Percentiles rank a stretch among this genome's conserved stretches.
phyloP scores from a whole-genome alignment of 306 rosid genomes.

The Ziziphus jujuba region DNA sequence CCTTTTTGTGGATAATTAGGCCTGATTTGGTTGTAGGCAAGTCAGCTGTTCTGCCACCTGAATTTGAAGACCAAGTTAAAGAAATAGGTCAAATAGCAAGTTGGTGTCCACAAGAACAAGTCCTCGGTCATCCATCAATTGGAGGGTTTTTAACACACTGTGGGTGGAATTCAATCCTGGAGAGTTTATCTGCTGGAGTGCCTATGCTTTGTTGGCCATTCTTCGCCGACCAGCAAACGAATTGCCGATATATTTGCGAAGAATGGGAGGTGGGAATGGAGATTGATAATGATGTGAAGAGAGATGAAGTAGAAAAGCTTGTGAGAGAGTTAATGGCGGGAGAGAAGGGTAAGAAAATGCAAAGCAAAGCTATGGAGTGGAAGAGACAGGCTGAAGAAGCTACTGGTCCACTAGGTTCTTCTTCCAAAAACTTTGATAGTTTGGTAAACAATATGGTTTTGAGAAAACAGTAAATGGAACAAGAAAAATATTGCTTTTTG shows the following conservation, averaged over 20 bases:
- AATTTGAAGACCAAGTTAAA: too few relatives aligned
- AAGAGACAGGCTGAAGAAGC: slow-evolving; percentile 6
- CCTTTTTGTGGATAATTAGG: slow-evolving; percentile 27
- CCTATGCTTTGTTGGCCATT: slow-evolving; percentile 3
- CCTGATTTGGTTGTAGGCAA: slow-evolving; percentile 4
- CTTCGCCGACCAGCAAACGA: neutral
- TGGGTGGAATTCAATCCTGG: too few relatives aligned
- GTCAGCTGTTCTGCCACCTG: neutral
- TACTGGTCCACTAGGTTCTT: too few relatives aligned
- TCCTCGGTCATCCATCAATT: too few relatives aligned
- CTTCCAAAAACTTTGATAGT: too few relatives aligned
- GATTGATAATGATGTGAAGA: slow-evolving; percentile 1
- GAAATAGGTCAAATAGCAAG: too few relatives aligned
- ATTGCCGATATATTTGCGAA: neutral
- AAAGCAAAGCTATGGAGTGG: slow-evolving; percentile 4
- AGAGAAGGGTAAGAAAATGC: slow-evolving; percentile 3
- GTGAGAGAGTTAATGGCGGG: slow-evolving; percentile 3
- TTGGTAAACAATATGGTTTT: too few relatives aligned
- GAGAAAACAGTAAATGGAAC: too few relatives aligned
- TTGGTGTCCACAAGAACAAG: too few relatives aligned
- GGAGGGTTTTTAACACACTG: too few relatives aligned
- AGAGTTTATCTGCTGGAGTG: too few relatives aligned
- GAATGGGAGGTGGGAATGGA: slow-evolving; percentile 6
- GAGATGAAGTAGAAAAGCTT: slow-evolving; percentile 13
- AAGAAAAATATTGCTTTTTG: too few relatives aligned